phyloP scores from a whole-genome alignment of 2,329 filamentous ascomycete genomes.

The Penicillium sp. region DNA sequence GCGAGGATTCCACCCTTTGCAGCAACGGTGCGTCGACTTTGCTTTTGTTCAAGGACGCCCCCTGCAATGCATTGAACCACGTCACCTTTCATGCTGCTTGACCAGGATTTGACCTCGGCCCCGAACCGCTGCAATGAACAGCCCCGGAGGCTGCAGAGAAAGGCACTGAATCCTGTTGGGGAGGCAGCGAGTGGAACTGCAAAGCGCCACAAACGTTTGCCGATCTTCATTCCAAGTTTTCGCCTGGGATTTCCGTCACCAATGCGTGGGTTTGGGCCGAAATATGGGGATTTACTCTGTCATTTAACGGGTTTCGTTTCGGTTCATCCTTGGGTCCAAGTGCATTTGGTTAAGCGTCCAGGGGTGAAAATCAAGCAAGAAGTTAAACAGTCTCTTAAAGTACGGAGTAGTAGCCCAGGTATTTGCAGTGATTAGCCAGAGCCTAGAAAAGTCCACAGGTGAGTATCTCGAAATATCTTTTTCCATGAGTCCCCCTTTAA shows the following conservation, averaged over 20 bases:
- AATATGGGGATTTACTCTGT: neutral
- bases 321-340: neutral
- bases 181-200: conserved; percentile 3
- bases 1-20: neutral
- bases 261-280: neutral
- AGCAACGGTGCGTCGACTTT: neutral
- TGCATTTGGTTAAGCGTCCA: neutral
- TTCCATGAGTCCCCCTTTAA: neutral
- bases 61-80: neutral
- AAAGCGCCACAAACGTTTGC: neutral
- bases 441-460: no score
- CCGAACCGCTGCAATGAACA: neutral
- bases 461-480: no score
- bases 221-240: neutral
- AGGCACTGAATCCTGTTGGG: neutral
- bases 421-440: no score
- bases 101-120: neutral
- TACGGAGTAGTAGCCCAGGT: no score
- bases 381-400: neutral
- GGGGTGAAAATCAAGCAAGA: no score
- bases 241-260: neutral
- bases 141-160: neutral
- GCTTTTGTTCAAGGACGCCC: neutral
- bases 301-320: neutral
- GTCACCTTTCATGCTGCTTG: neutral